Evolutionary conservation across 345 rosid genomes (phyloP).

Genomic region (Euphorbia tirucalli): DNA sequence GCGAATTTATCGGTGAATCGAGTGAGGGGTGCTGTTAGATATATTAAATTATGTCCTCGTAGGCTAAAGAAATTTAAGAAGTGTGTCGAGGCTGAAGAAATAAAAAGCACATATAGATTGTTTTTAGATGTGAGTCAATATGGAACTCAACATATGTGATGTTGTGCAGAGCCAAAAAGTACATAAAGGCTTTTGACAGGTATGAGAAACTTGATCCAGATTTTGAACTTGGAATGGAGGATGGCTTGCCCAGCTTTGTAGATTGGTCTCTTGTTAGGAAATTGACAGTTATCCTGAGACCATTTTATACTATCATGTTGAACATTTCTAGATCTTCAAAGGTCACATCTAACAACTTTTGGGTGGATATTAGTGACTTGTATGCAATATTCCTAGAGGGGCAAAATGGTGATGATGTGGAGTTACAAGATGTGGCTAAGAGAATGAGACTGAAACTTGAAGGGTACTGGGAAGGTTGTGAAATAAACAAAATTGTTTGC

Average conservation of each 20-base stretch:
- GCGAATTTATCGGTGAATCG: not conserved
- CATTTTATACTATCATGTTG: not conserved
- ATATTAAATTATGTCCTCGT: not conserved
- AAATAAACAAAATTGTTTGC: not conserved
- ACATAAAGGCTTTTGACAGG: not conserved
- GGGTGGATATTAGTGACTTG: not conserved
- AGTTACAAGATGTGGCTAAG: not conserved
- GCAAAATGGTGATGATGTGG: not conserved
- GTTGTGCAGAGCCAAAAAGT: not conserved
- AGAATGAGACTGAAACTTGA: not conserved
- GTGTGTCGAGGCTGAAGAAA: not conserved
- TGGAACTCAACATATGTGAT: slow-evolving; percentile 4
- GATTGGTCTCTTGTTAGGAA: not conserved
- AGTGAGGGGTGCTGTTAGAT: not conserved
- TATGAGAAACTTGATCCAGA: not conserved
- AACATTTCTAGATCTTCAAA: not conserved
- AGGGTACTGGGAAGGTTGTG: not conserved
- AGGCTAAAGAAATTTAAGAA: not conserved
- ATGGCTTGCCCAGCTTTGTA: not conserved
- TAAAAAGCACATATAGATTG: not conserved
- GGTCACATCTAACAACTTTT: not conserved
- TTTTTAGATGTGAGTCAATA: not conserved
- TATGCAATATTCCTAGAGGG: not conserved
- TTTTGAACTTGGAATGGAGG: not conserved
- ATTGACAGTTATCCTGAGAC: not conserved